Base-by-base conservation (phyloP, 371 early-diverging fungal genomes). In the Apophysomyces ossiformis region DNA sequence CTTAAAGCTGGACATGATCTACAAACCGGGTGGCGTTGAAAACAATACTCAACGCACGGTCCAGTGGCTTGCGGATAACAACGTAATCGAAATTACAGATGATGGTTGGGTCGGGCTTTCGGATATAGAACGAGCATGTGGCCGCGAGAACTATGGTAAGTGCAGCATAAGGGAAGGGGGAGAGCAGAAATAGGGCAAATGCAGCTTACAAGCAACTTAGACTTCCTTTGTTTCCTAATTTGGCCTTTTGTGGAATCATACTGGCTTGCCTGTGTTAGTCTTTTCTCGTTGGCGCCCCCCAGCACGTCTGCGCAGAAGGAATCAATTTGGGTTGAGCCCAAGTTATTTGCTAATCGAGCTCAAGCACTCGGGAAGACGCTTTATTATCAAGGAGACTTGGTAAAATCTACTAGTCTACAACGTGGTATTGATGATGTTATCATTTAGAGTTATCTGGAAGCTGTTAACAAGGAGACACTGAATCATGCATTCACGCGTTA, bases 171-270 rank as follows among this genome's bases (percentile, higher is more conserved):
- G 11, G 32, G 16, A 12, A 16, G 32, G 37, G 0, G n/a, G n/a
- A 32, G 61, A 37, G 21, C 21, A 9, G 54, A 26, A 26, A 26
- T 26, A 26, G 32, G 32, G 32, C 18, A 21, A 5, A 50, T 50
- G 12, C 15, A 11, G 4, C 39, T 13, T 38, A 37, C 32, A 57
- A 7, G 41, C 60, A 12, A 63, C 45, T 8, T 63, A 93, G 93
- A 95, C 74, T 93, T 94, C 74, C 89, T 91, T 63, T 93, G 94
- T 64, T 95, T 94, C 78, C 69, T 90, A 65, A 77, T 94, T 38
- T 95, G 95, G 95, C 94, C 94, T 13, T 95, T 93, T 70, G 81
- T 95, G 41, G 95, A 95, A 70, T 91, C 93, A 18, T 95, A 95
- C 70, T 95, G 95, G 95, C 79, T 91, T 18, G 89, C 89, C 16